Percentiles rank a stretch among this genome's conserved stretches.
These are phyloP conservation scores for Orobanche coerulescens DNA, from an alignment of 257 asterid species.

Conservation along the genomic window DNA sequence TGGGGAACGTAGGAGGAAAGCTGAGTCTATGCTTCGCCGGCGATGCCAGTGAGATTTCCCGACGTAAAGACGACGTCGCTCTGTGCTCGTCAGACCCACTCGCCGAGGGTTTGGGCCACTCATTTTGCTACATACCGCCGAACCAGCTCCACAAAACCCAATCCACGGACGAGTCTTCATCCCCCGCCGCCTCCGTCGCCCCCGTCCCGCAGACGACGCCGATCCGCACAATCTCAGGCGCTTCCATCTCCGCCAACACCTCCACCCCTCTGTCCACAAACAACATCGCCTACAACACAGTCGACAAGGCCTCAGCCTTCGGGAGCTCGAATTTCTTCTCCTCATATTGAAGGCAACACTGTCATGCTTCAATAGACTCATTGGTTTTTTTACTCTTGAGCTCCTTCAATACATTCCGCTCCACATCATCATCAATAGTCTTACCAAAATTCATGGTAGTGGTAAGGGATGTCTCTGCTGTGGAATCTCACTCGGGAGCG, in stretches of 20 bases:
- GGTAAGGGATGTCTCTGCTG: no score
- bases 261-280: slow-evolving; percentile 72
- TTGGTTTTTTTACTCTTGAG: no score
- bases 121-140: slow-evolving; percentile 80
- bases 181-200: slow-evolving; percentile 28
- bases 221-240: slow-evolving; percentile 83
- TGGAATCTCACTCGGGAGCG: no score
- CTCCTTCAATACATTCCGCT: no score
- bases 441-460: no score
- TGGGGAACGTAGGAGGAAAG: slow-evolving; percentile 75
- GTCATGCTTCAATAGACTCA: no score
- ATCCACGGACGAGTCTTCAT: slow-evolving; percentile 19
- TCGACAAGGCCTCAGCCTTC: slow-evolving; percentile 80
- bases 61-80: slow-evolving; percentile 50
- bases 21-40: slow-evolving; percentile 64
- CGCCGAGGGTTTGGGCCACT: slow-evolving; percentile 91
- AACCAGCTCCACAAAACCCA: slow-evolving; percentile 43
- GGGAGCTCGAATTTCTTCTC: slow-evolving; percentile 83
- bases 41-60: slow-evolving; percentile 75
- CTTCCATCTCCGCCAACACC: slow-evolving; percentile 89
- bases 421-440: no score
- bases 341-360: no score
- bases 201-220: slow-evolving; percentile 40
- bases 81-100: slow-evolving; percentile 41
- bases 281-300: slow-evolving; percentile 36